A percentile compares a stretch with the other conserved stretches of the same genome.
phyloP scores from a whole-genome alignment of 176 grass and related monocot genomes.

The Juncus inflexus region DNA sequence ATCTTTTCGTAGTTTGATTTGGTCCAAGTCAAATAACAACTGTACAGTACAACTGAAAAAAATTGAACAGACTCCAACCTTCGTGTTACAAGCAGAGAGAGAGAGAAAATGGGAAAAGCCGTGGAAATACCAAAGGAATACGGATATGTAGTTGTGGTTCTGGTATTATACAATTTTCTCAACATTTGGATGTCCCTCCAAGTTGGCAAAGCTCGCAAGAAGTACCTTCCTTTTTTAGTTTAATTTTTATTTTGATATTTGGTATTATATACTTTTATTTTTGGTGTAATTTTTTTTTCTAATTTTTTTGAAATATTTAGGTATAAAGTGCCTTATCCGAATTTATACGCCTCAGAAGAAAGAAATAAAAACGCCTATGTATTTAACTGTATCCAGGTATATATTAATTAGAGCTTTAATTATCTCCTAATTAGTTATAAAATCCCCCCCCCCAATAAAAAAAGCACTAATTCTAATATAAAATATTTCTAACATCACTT shows the following conservation, averaged over 20 bases:
- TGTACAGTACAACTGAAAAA: neutral
- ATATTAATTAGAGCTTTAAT: no score
- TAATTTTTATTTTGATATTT: neutral
- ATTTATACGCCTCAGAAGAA: conserved; percentile 58
- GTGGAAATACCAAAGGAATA: conserved; percentile 72
- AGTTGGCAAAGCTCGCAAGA: conserved; percentile 64
- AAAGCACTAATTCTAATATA: no score
- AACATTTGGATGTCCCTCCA: conserved; percentile 93
- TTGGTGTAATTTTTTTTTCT: neutral
- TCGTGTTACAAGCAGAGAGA: neutral
- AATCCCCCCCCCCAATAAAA: no score
- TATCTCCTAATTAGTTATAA: no score
- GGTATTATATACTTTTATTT: neutral
- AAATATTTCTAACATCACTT: no score
- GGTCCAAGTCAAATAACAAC: neutral
- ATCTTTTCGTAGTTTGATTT: no score
- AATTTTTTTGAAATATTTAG: conserved; percentile 16
- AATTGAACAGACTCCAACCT: neutral
- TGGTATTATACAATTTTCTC: conserved; percentile 65
- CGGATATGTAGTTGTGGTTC: conserved; percentile 65
- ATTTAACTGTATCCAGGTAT: conserved; percentile 83
- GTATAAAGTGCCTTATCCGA: conserved; percentile 91
- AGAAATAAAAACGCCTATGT: conserved; percentile 87
- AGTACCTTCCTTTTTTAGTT: conserved; percentile 33
- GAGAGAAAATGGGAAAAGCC: conserved; percentile 44